Percentiles rank a stretch among this genome's conserved stretches.
phyloP scores from a whole-genome alignment of 352 stramenopile genomes.

The Globisporangium mamillatum region DNA sequence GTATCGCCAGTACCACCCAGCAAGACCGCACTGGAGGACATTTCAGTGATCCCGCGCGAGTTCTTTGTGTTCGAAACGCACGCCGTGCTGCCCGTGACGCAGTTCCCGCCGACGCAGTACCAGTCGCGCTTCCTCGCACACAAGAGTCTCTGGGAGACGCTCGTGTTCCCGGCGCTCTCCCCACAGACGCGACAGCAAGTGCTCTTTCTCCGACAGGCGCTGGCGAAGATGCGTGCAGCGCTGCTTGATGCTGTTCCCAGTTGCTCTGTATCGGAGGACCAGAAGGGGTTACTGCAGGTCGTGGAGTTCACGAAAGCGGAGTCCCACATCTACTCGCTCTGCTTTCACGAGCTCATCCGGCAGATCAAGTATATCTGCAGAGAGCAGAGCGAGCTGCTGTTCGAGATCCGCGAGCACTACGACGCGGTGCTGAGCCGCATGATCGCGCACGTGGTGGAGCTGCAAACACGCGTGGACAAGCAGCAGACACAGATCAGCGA shows the following conservation, averaged over 20 bases:
- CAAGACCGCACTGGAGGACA: conserved; percentile 19
- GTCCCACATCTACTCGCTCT: conserved; percentile 63
- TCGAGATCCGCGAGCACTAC: conserved; percentile 56
- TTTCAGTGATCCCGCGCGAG: conserved; percentile 65
- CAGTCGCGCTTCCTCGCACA: conserved; percentile 42
- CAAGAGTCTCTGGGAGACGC: conserved; percentile 54
- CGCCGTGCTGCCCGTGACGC: conserved; percentile 39
- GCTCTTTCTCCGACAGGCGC: conserved; percentile 51
- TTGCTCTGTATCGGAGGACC: background rate
- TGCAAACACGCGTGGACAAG: conserved; percentile 23
- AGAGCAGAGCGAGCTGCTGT: conserved; percentile 69
- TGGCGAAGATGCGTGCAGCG: conserved; percentile 48
- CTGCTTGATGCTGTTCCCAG: background rate
- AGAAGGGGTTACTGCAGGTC: background rate
- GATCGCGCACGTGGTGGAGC: conserved; percentile 19
- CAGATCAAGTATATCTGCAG: conserved; percentile 78
- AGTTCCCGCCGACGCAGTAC: conserved; percentile 61
- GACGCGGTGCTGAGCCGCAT: conserved; percentile 32
- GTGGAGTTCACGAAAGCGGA: conserved; percentile 56
- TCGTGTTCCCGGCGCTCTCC: conserved; percentile 68
- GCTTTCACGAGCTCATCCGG: conserved; percentile 70
- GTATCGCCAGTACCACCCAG: background rate
- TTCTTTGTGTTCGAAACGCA: conserved; percentile 81
- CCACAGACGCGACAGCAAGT: conserved; percentile 72
- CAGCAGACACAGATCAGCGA: conserved; percentile 28